Conservation (phyloP, 2,329 filamentous ascomycete genomes). For the Epichloe elymi region DNA sequence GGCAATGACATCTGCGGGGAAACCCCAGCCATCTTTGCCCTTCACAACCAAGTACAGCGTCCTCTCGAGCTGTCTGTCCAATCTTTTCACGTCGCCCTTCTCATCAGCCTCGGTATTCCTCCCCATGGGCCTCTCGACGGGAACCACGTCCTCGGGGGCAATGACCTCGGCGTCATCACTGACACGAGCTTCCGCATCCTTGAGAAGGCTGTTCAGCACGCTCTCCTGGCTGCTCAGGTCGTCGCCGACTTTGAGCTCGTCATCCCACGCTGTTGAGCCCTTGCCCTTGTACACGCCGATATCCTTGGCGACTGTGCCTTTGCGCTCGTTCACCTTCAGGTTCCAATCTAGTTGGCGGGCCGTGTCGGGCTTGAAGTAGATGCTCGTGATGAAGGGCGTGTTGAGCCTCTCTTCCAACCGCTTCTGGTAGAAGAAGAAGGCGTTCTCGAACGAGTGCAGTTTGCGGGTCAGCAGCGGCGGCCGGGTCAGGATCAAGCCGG, state of each 20-base stretch:
- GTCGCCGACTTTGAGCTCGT: constrained; percentile 72
- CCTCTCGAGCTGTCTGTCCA: constrained; percentile 67
- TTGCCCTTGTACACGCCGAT: constrained; percentile 71
- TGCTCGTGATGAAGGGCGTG: constrained; percentile 75
- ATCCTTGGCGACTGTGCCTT: constrained; percentile 64
- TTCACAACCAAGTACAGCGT: constrained; percentile 84
- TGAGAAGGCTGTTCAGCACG: constrained; percentile 55
- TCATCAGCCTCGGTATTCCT: constrained; percentile 68
- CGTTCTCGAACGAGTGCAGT: constrained; percentile 76
- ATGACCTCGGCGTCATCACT: constrained; percentile 48
- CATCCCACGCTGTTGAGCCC: constrained; percentile 67
- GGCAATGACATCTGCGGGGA: constrained; percentile 59
- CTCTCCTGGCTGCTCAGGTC: constrained; percentile 48
- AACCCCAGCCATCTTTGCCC: constrained; percentile 64
- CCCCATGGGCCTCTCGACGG: constrained; percentile 56
- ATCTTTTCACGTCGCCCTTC: constrained; percentile 57
- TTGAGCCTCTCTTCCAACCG: constrained; percentile 86
- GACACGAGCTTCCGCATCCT: constrained; percentile 57
- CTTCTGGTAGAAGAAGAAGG: constrained; percentile 95
- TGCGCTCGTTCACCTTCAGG: constrained; percentile 63
- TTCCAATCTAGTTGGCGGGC: constrained; percentile 81
- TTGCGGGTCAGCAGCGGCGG: constrained; percentile 76
- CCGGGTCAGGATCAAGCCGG: constrained; percentile 73
- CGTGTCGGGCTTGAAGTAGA: constrained; percentile 91
- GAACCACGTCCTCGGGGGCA: constrained; percentile 44